phyloP scores from a whole-genome alignment of 371 early-diverging fungal genomes.

The Apophysomyces elegans region DNA sequence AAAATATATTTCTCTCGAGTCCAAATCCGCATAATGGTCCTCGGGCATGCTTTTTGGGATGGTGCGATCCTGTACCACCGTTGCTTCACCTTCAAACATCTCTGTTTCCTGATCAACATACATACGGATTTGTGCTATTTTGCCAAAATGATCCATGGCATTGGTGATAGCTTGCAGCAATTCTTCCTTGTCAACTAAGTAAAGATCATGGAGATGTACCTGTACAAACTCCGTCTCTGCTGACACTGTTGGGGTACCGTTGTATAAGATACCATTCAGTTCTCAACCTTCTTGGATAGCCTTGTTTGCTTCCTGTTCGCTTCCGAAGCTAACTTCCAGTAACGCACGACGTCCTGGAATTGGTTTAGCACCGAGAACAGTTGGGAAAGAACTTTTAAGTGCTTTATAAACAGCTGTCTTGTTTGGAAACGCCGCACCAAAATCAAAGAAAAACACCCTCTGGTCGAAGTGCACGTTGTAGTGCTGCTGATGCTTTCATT shows the following conservation, averaged over 20 bases:
- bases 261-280: neutral
- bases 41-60: neutral
- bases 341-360: neutral
- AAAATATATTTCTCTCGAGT: neutral
- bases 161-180: neutral
- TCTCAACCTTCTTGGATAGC: neutral
- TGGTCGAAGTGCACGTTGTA: constrained; percentile 1
- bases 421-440: neutral
- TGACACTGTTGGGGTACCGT: neutral
- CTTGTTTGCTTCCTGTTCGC: neutral
- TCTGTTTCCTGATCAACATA: neutral
- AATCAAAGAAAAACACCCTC: neutral
- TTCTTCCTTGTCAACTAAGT: neutral
- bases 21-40: neutral
- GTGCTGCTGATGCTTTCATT: neutral
- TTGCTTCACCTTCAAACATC: neutral
- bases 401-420: no score
- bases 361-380: neutral
- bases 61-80: neutral
- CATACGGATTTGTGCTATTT: neutral
- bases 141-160: neutral
- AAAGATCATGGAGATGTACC: neutral
- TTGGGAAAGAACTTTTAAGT: neutral
- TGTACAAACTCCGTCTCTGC: neutral
- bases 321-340: neutral